phyloP scores from a whole-genome alignment of 495 filamentous ascomycete species.

The Hypoxylon trugodes region DNA sequence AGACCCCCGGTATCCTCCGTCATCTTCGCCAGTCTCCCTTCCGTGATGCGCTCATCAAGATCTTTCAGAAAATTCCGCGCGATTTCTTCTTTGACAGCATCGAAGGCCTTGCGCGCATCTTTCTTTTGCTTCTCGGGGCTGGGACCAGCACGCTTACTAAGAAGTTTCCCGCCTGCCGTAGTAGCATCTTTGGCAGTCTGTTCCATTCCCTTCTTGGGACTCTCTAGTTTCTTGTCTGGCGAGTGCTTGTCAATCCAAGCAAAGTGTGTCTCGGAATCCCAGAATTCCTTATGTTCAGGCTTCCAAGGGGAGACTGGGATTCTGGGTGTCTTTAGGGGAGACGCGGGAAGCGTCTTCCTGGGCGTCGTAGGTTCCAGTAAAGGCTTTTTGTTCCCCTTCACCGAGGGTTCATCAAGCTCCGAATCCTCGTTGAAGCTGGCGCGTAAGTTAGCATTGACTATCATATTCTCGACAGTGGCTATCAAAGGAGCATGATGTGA shows the following conservation, averaged over 20 bases:
- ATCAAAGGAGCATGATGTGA: background rate
- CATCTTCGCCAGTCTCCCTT: constrained; percentile 66
- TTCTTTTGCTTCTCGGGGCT: constrained; percentile 43
- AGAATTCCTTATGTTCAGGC: constrained; percentile 80
- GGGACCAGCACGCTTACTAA: too few relatives aligned
- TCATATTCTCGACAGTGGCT: background rate
- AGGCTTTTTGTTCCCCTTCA: constrained; percentile 24
- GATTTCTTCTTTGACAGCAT: constrained; percentile 68
- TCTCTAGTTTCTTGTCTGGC: constrained; percentile 62
- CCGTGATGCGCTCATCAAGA: constrained; percentile 74
- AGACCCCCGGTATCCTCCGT: constrained; percentile 77
- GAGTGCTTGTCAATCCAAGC: constrained; percentile 86
- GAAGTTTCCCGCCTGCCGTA: too few relatives aligned
- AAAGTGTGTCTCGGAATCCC: constrained; percentile 77
- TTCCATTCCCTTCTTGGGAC: constrained; percentile 38
- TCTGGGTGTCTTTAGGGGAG: constrained; percentile 48
- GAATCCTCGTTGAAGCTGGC: constrained; percentile 40
- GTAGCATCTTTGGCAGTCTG: constrained; percentile 9
- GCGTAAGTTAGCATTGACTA: constrained; percentile 15
- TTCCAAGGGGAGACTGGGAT: constrained; percentile 60
- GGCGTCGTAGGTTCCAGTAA: constrained; percentile 42
- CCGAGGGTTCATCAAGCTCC: constrained; percentile 19
- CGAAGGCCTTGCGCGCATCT: constrained; percentile 70
- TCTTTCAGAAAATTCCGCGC: constrained; percentile 74
- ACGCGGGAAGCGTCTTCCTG: constrained; percentile 44